Evolutionary conservation across 2,329 filamentous ascomycete species (phyloP).

Genomic region (Exserohilum turcica): DNA sequence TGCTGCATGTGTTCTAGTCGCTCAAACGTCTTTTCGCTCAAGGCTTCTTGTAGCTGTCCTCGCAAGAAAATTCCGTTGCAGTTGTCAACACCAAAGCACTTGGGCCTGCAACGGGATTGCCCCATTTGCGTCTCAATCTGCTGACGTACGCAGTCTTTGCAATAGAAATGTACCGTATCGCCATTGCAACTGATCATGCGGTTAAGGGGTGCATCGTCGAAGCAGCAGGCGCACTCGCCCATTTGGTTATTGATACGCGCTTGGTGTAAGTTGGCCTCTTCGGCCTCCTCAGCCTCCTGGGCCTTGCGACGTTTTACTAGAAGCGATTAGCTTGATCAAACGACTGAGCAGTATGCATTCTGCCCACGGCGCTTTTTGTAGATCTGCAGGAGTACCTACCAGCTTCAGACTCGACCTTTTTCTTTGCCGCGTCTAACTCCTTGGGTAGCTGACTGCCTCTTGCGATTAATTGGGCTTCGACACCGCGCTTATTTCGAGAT

Average conservation of each 20-base stretch:
- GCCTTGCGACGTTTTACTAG: slow-evolving; percentile 35
- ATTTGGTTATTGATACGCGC: slow-evolving; percentile 53
- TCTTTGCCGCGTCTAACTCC: slow-evolving; percentile 40
- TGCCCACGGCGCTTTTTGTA: not conserved
- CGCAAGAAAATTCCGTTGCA: slow-evolving; percentile 67
- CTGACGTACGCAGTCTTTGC: slow-evolving; percentile 66
- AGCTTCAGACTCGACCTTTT: slow-evolving; percentile 28
- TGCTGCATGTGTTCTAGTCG: slow-evolving; percentile 75
- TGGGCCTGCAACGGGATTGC: slow-evolving; percentile 67
- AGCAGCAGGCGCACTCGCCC: slow-evolving; percentile 75
- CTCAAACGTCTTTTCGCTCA: slow-evolving; percentile 62
- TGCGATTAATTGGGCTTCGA: slow-evolving; percentile 26
- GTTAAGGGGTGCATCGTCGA: slow-evolving; percentile 67
- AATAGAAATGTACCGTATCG: slow-evolving; percentile 68
- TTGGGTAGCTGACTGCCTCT: slow-evolving; percentile 36
- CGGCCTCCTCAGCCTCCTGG: slow-evolving; percentile 30
- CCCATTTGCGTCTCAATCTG: slow-evolving; percentile 73
- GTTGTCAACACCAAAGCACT: slow-evolving; percentile 66
- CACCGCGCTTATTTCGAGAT: slow-evolving; percentile 26
- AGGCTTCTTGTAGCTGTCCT: slow-evolving; percentile 60
- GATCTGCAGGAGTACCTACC: slow-evolving; percentile 12
- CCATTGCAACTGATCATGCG: slow-evolving; percentile 71
- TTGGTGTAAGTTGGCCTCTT: slow-evolving; percentile 44
- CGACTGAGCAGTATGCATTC: not conserved
- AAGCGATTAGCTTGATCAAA: slow-evolving; percentile 6